Conservation (phyloP, 2,329 filamentous ascomycete species). For the Epichloe sp. region DNA sequence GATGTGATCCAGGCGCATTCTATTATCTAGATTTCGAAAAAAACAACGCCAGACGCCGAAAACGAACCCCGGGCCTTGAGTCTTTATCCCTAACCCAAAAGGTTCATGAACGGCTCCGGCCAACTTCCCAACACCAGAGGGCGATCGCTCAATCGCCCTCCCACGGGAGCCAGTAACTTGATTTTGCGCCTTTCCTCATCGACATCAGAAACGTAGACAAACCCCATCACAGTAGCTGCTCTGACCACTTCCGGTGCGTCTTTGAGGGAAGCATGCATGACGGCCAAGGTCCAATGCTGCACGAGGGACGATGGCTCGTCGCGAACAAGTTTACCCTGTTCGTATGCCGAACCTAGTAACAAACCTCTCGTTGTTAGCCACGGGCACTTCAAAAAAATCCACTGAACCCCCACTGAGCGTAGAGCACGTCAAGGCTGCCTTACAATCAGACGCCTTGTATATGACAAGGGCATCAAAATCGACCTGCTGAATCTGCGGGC, state of each 20-base stretch:
- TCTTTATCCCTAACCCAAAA: slow-evolving; percentile 40
- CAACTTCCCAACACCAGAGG: slow-evolving; percentile 76
- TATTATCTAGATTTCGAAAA: too few species aligned
- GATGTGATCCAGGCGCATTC: too few species aligned
- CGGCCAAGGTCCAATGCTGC: slow-evolving; percentile 70
- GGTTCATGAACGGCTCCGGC: slow-evolving; percentile 72
- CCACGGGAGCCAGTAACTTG: slow-evolving; percentile 71
- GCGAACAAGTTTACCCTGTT: slow-evolving; percentile 40
- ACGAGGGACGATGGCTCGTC: slow-evolving; percentile 54
- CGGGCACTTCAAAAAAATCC: too few species aligned
- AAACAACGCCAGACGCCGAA: too few species aligned
- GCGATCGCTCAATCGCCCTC: slow-evolving; percentile 63
- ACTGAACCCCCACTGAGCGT: not conserved
- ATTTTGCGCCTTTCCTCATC: slow-evolving; percentile 74
- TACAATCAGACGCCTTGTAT: slow-evolving; percentile 54
- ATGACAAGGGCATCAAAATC: slow-evolving; percentile 63
- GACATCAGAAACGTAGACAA: slow-evolving; percentile 83
- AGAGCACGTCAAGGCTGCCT: slow-evolving; percentile 16
- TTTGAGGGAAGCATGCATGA: slow-evolving; percentile 62
- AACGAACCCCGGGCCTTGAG: too few species aligned
- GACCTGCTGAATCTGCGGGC: slow-evolving; percentile 75
- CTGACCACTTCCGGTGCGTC: slow-evolving; percentile 62
- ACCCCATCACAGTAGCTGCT: slow-evolving; percentile 77
- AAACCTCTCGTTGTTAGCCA: not conserved
- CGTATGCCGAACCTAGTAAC: slow-evolving; percentile 16